Evolutionary conservation across 2,329 filamentous ascomycete species (phyloP).

Genomic region (Aspergillus fumigatus): DNA sequence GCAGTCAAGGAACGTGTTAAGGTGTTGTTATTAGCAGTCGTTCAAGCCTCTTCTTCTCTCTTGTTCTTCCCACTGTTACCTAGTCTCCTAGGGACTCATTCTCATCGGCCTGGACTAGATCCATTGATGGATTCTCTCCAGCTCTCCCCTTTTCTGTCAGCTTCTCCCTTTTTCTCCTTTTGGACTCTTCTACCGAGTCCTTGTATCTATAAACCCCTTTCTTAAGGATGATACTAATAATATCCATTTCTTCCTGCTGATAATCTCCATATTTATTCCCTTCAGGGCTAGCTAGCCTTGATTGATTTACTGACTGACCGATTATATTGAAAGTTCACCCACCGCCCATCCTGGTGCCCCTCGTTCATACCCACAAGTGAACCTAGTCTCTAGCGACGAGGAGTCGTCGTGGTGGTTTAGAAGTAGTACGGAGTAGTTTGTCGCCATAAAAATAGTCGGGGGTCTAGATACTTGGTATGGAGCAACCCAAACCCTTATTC

Average conservation of each 20-base stretch:
- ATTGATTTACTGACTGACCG: too few relatives aligned
- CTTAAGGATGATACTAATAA: not conserved
- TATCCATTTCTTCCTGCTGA: not conserved
- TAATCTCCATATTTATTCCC: not conserved
- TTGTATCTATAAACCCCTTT: not conserved
- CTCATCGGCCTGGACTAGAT: not conserved
- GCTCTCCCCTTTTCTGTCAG: not conserved
- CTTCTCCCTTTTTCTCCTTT: not conserved
- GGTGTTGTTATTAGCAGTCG: too few relatives aligned
- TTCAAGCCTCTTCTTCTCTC: not conserved
- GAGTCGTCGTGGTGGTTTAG: too few relatives aligned
- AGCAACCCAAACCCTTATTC: too few relatives aligned
- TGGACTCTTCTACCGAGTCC: not conserved
- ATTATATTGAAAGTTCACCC: not conserved
- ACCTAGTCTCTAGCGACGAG: too few relatives aligned
- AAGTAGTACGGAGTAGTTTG: too few relatives aligned
- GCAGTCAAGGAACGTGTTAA: too few relatives aligned
- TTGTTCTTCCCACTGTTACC: too few relatives aligned
- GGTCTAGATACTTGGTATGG: too few relatives aligned
- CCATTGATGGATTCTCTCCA: not conserved
- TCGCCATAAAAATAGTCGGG: too few relatives aligned
- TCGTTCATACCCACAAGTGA: not conserved
- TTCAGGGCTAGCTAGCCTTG: not conserved
- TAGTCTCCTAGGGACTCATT: too few relatives aligned
- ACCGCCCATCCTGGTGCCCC: not conserved